Percentiles rank a stretch among this genome's conserved stretches.
phyloP scores from a whole-genome alignment of 1,139 yeast species.

The Taphrina confusa region DNA sequence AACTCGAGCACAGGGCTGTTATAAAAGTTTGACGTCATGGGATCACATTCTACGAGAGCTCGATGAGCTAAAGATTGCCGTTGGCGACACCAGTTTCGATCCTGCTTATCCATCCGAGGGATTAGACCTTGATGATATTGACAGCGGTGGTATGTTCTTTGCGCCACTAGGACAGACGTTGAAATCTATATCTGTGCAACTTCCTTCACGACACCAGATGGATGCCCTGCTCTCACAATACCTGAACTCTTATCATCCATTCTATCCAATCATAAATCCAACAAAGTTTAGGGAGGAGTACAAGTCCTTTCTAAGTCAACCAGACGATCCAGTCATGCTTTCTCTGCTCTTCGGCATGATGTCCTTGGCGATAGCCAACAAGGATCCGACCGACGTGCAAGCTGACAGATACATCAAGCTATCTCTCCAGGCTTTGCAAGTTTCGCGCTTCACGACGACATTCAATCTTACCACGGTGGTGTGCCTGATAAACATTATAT shows the following conservation, averaged over 20 bases:
- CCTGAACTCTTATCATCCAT: constrained; percentile 13
- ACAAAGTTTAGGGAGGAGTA: background rate
- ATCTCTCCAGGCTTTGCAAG: constrained; percentile 2
- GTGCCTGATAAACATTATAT: constrained; percentile 8
- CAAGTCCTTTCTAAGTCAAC: background rate
- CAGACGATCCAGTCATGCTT: constrained; percentile 4
- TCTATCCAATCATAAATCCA: constrained; percentile 11
- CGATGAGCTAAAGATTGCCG: constrained; percentile 5
- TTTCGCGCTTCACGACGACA: background rate
- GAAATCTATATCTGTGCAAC: background rate
- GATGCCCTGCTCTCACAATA: constrained; percentile 3
- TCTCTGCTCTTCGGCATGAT: constrained; percentile 19
- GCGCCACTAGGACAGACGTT: background rate
- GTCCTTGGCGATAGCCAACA: constrained; percentile 8
- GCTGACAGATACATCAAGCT: background rate
- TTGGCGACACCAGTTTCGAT: background rate
- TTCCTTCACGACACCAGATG: background rate
- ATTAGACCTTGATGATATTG: background rate
- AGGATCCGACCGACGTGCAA: background rate
- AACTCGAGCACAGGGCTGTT: background rate
- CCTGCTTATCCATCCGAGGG: background rate
- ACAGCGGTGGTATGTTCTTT: background rate
- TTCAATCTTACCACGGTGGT: constrained; percentile 5
- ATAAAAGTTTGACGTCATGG: constrained; percentile 16
- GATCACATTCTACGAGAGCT: constrained; percentile 7